Percentiles rank a stretch among this genome's conserved stretches.
These are phyloP conservation scores for Dissophora ornata DNA, from an alignment of 192 early-diverging fungal species.

Conservation along the genomic window DNA sequence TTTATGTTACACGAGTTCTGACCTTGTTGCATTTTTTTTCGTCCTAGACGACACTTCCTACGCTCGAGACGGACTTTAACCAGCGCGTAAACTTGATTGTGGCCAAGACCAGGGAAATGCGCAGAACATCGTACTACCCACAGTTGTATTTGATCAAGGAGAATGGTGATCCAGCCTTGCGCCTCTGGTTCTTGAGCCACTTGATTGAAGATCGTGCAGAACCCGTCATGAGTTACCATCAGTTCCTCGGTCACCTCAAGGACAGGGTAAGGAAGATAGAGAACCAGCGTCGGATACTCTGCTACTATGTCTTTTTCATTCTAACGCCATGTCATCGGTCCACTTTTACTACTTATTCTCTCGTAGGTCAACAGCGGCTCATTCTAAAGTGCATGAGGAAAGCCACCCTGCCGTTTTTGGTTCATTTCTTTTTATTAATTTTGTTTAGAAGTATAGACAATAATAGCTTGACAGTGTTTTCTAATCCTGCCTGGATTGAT, in stretches of 20 bases:
- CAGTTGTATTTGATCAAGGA: conserved; percentile 89
- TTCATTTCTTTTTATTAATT: too few species aligned
- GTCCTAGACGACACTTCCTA: conserved; percentile 73
- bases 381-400: conserved; percentile 28
- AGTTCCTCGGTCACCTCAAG: conserved; percentile 78
- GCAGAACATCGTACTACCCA: conserved; percentile 78
- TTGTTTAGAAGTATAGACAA: too few species aligned
- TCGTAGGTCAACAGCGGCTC: conserved; percentile 34
- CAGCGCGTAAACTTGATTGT: conserved; percentile 80
- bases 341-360: conserved; percentile 4
- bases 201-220: conserved; percentile 92
- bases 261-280: conserved; percentile 60
- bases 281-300: not conserved
- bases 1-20: too few species aligned
- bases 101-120: conserved; percentile 73
- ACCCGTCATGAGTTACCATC: conserved; percentile 77
- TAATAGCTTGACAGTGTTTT: too few species aligned
- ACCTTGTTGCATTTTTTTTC: not conserved
- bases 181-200: conserved; percentile 87
- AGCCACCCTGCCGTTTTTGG: too few species aligned
- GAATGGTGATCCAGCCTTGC: conserved; percentile 85
- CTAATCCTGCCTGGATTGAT: too few species aligned
- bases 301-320: not conserved
- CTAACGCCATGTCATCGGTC: not conserved
- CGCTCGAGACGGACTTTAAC: conserved; percentile 77